Base-by-base conservation (phyloP, 2,329 filamentous ascomycete species). In the Aspergillus clavatus region DNA sequence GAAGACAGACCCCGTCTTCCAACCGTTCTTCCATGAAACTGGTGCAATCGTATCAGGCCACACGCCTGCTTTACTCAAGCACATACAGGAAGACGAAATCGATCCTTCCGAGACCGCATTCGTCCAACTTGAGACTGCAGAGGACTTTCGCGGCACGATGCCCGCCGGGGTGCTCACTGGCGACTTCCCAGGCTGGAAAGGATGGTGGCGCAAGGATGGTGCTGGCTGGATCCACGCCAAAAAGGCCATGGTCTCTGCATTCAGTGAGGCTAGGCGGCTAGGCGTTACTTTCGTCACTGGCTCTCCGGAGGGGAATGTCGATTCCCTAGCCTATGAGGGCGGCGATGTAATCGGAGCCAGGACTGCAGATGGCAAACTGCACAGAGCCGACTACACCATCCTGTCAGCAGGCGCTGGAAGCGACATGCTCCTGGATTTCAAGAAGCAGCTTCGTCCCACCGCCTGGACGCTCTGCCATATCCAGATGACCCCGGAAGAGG, bases 161-260 rank as follows among this genome's bases (percentile, higher is more conserved):
- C 75, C 76, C 1, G 46, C 68, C 7, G 75, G 76, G 3, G 69
- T 79, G 0, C 55, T 78, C 21, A 76, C 74, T 1, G 75, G 76
- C 2, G 59, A 70, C 0, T 76, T 79, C 37, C 65, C 70, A 0
- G 66, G 67, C 5, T 79, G 77, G 76, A 71, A 71, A 52, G 76
- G 76, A 8, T 77, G 72, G 54, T 69, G 68, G 45, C 56, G 52
- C 26, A 55, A 52, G 24, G 42, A 47, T 4, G 56, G 71, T 6
- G 74, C 75, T 3, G 78, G 77, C 6, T 81, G 77, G 76, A 73
- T 79, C 2, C 73, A 75, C 51, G 76, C 78, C 3, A 63, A 69
- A 10, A 74, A 74, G 27, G 74, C 75, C 0, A 59, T 80, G 46
- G 47, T 68, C 31, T 69, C 72, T 24, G 70, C 73, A 3, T 70